Base-by-base conservation (phyloP, 352 stramenopile genomes). In the Globisporangium iwayamae region DNA sequence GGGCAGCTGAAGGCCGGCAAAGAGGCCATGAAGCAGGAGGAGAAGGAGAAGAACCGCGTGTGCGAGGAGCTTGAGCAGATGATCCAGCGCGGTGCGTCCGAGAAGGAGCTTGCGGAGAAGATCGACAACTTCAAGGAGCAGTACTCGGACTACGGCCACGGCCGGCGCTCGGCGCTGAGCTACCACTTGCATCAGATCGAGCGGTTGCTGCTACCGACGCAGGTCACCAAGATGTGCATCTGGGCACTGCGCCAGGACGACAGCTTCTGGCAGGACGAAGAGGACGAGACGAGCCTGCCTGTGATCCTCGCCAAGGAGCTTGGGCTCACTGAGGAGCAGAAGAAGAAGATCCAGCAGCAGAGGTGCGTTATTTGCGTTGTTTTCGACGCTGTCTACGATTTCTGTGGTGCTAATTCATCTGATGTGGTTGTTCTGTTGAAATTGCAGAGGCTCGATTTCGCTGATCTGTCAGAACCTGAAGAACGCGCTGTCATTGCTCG, bases 111-210 rank as follows among this genome's bases (percentile, higher is more conserved):
- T 7, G 94, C 94, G 54, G 87, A 96, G 63, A 98, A 97, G 73
- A 97, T 98, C 51, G 90, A 98, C 76, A 98, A 97, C 69, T 98
- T 97, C 70, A 96, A 96, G 39, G 94, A 98, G 72, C 84, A 93
- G 73, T 94, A 93, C 74, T 91, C 81, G 67, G 83, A 94, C 75
- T 98, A 98, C 74, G 94, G 94, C 25, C 84, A 92, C 64, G 90
- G 91, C 48, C 87, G 94, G 36, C 82, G 90, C 47, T 96, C 89
- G 43, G 88, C 89, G 59, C 69, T 94, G 54, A 83, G 78, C 57
- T 96, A 93, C 64, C 95, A 98, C 63, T 79, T 98, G 73, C 93
- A 97, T 71, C 94, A 98, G 73, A 96, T 98, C 58, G 81, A 96
- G 66, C 90, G 96, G 60, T 73, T 98, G 53, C 75, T 98, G n/a